These are phyloP conservation scores for Globisporangium irregulare DNA, from an alignment of 352 stramenopile species.

Conservation along the genomic window DNA sequence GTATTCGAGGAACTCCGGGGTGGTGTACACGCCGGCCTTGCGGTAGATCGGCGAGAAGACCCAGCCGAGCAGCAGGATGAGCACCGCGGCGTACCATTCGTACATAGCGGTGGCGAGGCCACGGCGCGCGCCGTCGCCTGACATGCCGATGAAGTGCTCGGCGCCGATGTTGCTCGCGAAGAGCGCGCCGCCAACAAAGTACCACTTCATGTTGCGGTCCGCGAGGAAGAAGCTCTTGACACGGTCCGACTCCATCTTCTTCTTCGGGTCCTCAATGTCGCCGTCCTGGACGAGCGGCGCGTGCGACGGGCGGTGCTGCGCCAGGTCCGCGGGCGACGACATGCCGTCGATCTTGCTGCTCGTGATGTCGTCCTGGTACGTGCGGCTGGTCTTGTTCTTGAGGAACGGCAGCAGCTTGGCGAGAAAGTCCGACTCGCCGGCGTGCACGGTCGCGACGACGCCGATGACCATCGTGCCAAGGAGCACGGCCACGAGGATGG, in stretches of 20 bases:
- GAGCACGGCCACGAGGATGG: conserved; percentile 20
- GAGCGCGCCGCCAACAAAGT: conserved; percentile 52
- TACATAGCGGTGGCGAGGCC: conserved; percentile 65
- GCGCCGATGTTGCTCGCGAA: conserved; percentile 72
- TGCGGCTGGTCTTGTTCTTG: conserved; percentile 4
- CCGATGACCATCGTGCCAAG: conserved; percentile 20
- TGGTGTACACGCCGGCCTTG: conserved; percentile 52
- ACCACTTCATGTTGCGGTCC: conserved; percentile 67
- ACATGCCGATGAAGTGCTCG: conserved; percentile 72
- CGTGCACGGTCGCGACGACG: conserved; percentile 22
- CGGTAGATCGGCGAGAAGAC: conserved; percentile 68
- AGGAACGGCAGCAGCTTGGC: conserved; percentile 14
- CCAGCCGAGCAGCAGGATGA: conserved; percentile 56
- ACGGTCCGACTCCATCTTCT: conserved; percentile 28
- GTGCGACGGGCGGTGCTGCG: conserved; percentile 6
- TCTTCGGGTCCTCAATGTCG: conserved; percentile 24
- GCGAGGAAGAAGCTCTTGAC: conserved; percentile 59
- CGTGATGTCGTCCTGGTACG: background rate
- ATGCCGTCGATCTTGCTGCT: conserved; percentile 4
- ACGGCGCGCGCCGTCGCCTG: conserved; percentile 49
- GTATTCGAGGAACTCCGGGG: conserved; percentile 50
- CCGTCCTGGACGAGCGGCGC: conserved; percentile 26
- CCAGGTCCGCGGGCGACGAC: conserved; percentile 12
- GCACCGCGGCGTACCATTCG: conserved; percentile 57
- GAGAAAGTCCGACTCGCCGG: conserved; percentile 14